Evolutionary conservation across 2,329 filamentous ascomycete genomes (phyloP).

Genomic region (Fusarium sp.): DNA sequence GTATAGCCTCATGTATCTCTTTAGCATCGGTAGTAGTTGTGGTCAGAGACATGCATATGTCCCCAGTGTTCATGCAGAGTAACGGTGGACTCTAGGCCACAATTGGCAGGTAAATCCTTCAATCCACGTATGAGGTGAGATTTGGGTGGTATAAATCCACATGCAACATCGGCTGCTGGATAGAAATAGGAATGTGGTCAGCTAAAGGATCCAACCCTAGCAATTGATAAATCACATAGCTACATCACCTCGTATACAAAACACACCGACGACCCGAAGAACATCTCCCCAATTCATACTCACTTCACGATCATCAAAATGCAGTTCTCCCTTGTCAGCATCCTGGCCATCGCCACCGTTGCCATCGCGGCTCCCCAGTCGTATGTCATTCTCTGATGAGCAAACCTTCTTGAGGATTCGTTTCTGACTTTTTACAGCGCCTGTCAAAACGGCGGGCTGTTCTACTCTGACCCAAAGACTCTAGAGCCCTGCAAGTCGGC

Average conservation of each 20-base stretch:
- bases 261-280: not conserved
- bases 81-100: not conserved
- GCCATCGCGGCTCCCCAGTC: constrained; percentile 6
- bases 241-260: not conserved
- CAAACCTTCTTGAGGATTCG: rapidly evolving
- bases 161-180: not conserved
- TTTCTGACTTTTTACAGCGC: not conserved
- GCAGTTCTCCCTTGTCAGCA: constrained; percentile 4
- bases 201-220: constrained; percentile 7
- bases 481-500: constrained; percentile 16
- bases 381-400: not conserved
- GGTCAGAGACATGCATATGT: not conserved
- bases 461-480: constrained; percentile 16
- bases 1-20: not conserved
- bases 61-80: not conserved
- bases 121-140: not conserved
- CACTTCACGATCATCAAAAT: not conserved
- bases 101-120: constrained; percentile 2
- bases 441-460: not conserved
- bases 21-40: not conserved
- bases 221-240: not conserved
- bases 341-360: constrained; percentile 2
- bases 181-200: constrained; percentile 12
- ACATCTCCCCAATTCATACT: rapidly evolving
- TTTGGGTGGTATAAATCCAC: not conserved